Base-by-base conservation (phyloP, 345 rosid genomes). In the Gossypium turneri region DNA sequence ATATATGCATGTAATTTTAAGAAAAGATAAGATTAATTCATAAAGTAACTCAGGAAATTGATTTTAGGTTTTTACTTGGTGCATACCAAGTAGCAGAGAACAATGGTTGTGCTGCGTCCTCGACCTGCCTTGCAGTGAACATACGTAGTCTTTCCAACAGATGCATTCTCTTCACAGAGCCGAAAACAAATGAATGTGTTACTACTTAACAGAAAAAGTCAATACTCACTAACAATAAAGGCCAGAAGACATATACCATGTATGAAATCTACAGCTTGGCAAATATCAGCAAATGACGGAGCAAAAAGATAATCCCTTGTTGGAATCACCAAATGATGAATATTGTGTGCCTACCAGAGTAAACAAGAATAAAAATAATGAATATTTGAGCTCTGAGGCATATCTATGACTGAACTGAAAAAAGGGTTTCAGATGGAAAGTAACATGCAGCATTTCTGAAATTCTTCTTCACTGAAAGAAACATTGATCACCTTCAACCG, bases 111-210 rank as follows among this genome's bases (percentile, higher is more conserved):
- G 83, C 99, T 95, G 70, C 98, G 98, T n/a, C 99, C 99, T 56
- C 97, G 86, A 48, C 99, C 99, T 27, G 99, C 99, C 83, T 95
- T 95, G 85, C 99, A 95, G 82, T 95, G 98, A 77, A 95, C 97
- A 66, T 95, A 95, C 29, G 97, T 93, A 7, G 94, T 90, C 75
- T 73, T 75, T 63, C 90, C 86, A 59, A 67, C 67, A 48, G 75
- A 82, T 34, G 81, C 91, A 82, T 95, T 93, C 73, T 84, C 99
- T 95, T 68, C 84, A 83, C 24, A 50, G 84, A 82, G 27, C 73
- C 57, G 67, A 22, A 22, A 71, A 38, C 63, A 24, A 20, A 27
- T 34, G 50, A 50, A 69, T 24, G 22, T 50, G 16, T n/a, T 17
- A 29, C 25, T 24, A 47, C 2, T 12, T 60, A 25, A 4, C 64